phyloP scores from a whole-genome alignment of 2,329 filamentous ascomycete species.

The Ascochyta koolunga region DNA sequence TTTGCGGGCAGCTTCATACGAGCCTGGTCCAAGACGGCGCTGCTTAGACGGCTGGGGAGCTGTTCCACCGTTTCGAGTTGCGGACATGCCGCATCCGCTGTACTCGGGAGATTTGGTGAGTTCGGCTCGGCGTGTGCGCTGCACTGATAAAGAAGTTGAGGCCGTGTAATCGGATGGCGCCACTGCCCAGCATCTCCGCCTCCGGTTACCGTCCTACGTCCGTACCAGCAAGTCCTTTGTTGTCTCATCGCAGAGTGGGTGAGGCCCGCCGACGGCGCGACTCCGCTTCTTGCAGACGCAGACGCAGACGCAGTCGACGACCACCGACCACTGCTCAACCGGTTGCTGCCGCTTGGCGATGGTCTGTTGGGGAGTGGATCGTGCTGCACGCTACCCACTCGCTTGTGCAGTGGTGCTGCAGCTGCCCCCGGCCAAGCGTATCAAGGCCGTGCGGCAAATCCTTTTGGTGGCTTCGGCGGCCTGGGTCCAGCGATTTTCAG shows the following conservation, averaged over 20 bases:
- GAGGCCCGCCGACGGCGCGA: constrained; percentile 10
- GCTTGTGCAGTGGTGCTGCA: constrained; percentile 38
- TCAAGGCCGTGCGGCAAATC: constrained; percentile 21
- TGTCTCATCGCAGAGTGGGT: not conserved
- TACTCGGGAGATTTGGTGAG: constrained; percentile 22
- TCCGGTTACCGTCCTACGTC: constrained; percentile 13
- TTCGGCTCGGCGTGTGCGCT: constrained; percentile 10
- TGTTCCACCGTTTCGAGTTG: constrained; percentile 36
- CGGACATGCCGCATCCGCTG: constrained; percentile 28
- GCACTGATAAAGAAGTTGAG: constrained; percentile 26
- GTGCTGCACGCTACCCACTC: constrained; percentile 34
- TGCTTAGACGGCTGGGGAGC: constrained; percentile 9
- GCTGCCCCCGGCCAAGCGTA: constrained; percentile 4
- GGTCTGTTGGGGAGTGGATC: constrained; percentile 42
- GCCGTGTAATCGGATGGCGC: constrained; percentile 12
- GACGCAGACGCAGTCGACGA: too few relatives aligned
- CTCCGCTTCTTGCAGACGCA: too few relatives aligned
- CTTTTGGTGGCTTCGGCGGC: constrained; percentile 22
- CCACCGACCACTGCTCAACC: constrained; percentile 18
- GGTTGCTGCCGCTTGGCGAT: constrained; percentile 41
- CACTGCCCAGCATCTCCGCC: constrained; percentile 6
- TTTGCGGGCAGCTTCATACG: constrained; percentile 9
- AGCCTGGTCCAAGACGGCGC: not conserved
- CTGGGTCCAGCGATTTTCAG: constrained; percentile 36
- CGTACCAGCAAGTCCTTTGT: constrained; percentile 25